Conservation (phyloP, 1,284 basidiomycete genomes). For the Exobasidium cylindrosporum region DNA sequence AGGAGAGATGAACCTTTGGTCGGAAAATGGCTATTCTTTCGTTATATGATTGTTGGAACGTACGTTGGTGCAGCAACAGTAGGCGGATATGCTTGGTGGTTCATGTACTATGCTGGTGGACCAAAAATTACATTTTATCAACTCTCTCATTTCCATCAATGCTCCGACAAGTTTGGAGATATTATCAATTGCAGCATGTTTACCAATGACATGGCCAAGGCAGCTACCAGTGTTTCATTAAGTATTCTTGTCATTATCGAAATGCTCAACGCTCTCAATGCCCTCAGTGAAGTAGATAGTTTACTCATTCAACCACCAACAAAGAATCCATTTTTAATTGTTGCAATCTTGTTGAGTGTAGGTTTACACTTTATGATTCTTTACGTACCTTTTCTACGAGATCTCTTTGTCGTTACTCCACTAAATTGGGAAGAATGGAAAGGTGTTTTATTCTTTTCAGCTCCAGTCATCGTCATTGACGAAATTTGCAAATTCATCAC, state of each 20-base stretch:
- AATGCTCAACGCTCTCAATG: constrained; percentile 99
- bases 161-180: constrained; percentile 60
- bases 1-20: constrained; percentile 85
- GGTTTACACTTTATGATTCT: constrained; percentile 86
- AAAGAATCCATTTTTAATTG: constrained; percentile 79
- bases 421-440: constrained; percentile 91
- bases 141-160: constrained; percentile 68
- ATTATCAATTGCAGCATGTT: constrained; percentile 81
- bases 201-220: constrained; percentile 73
- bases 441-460: constrained; percentile 83
- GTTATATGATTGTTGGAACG: constrained; percentile 85
- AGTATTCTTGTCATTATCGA: constrained; percentile 90
- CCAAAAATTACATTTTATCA: constrained; percentile 91
- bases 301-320: constrained; percentile 82
- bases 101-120: constrained; percentile 80
- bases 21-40: constrained; percentile 88
- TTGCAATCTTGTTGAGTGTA: constrained; percentile 77
- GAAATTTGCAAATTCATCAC: constrained; percentile 84
- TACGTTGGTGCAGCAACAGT: constrained; percentile 96
- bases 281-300: constrained; percentile 94
- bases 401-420: constrained; percentile 78
- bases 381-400: constrained; percentile 62
- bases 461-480: constrained; percentile 84
- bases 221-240: constrained; percentile 84
- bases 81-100: constrained; percentile 98